phyloP scores from a whole-genome alignment of 495 filamentous ascomycete species.

The Glarea lozoyensis region DNA sequence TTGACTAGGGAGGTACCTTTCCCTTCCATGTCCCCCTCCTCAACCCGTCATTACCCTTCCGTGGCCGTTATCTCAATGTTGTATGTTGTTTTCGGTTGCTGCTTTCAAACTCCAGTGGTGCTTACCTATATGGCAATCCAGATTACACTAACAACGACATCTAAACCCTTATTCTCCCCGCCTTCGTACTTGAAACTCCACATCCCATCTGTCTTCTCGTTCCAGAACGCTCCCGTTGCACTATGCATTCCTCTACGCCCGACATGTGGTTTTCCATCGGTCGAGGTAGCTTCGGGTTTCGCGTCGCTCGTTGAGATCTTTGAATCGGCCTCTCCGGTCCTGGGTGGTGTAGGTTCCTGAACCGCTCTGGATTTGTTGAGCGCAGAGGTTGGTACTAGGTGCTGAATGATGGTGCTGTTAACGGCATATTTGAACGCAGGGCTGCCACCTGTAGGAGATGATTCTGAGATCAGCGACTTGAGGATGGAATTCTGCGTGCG shows the following conservation, averaged over 20 bases:
- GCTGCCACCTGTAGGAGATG: constrained; percentile 46
- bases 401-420: constrained; percentile 97
- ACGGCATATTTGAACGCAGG: constrained; percentile 80
- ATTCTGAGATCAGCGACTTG: constrained; percentile 74
- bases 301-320: constrained; percentile 25
- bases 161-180: constrained; percentile 74
- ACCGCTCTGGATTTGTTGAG: constrained; percentile 41
- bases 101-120: no score
- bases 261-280: constrained; percentile 48
- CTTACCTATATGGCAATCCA: constrained; percentile 67
- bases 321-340: constrained; percentile 24
- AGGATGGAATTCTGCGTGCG: constrained; percentile 69
- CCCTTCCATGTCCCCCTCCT: constrained; percentile 9
- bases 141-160: constrained; percentile 83
- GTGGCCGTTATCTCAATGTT: neutral
- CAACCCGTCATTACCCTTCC: neutral
- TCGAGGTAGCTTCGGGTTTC: constrained; percentile 27
- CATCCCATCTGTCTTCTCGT: constrained; percentile 94
- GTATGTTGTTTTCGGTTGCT: no score
- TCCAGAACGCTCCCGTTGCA: constrained; percentile 92
- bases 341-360: constrained; percentile 24
- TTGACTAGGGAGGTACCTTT: constrained; percentile 4
- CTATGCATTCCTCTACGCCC: constrained; percentile 94
- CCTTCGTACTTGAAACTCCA: constrained; percentile 95
- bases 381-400: constrained; percentile 50